Evolutionary conservation across 345 rosid species (phyloP).

Genomic region (Populus ilicifolia): DNA sequence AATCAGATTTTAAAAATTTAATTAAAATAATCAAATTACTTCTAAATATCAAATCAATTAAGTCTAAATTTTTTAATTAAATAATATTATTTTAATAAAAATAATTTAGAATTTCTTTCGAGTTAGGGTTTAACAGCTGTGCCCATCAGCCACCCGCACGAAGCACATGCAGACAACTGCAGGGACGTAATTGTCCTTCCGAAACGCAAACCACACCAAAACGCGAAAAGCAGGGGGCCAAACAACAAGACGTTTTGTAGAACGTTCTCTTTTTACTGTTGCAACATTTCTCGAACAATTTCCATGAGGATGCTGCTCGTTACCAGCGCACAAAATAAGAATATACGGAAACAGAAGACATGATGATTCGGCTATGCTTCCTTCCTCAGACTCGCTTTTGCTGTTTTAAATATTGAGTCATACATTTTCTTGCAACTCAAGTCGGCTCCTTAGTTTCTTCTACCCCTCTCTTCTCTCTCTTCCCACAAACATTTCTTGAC

Average conservation of each 20-base stretch:
- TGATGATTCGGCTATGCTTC: background rate
- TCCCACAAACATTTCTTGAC: background rate
- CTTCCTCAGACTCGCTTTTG: background rate
- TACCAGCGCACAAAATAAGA: background rate
- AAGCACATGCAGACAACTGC: background rate
- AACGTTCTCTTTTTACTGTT: background rate
- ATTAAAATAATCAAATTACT: no score
- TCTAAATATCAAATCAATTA: no score
- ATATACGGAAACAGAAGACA: background rate
- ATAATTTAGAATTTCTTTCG: no score
- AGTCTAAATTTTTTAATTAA: no score
- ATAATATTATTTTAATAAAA: no score
- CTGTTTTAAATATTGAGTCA: background rate
- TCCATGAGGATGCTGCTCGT: background rate
- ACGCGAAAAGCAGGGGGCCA: background rate
- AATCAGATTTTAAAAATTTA: rapidly evolving
- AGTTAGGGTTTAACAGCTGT: no score
- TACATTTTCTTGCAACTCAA: constrained; percentile 30
- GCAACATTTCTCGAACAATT: background rate
- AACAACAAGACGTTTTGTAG: background rate
- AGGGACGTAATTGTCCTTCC: background rate
- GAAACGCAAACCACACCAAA: background rate
- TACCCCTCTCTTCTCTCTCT: background rate
- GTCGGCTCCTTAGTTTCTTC: constrained; percentile 11
- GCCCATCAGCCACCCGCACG: background rate